Evolutionary conservation across 1,139 yeast species (phyloP).

Genomic region (Citeromyces hawaiiensis): DNA sequence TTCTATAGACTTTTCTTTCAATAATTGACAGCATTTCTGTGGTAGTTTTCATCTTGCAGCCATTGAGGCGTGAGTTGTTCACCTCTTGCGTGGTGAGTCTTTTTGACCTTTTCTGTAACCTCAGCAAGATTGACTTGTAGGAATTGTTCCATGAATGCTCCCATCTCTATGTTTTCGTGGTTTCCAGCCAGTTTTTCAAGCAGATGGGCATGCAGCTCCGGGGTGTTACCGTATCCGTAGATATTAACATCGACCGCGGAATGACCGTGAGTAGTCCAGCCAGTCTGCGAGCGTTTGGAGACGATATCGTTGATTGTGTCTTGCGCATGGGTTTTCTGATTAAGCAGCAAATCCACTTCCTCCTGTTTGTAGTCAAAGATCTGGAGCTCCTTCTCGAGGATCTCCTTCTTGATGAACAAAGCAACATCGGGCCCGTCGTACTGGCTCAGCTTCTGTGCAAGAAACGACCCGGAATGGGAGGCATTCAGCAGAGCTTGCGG

Average conservation of each 20-base stretch:
- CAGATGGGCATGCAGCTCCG: constrained; percentile 23
- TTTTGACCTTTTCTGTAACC: constrained; percentile 35
- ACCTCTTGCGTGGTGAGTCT: no score
- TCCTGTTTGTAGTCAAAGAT: constrained; percentile 35
- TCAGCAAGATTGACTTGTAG: constrained; percentile 38
- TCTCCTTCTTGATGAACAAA: constrained; percentile 32
- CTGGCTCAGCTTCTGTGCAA: constrained; percentile 25
- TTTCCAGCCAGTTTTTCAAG: constrained; percentile 51
- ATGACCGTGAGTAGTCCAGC: constrained; percentile 87
- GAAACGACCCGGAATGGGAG: constrained; percentile 60
- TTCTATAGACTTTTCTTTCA: no score
- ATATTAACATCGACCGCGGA: constrained; percentile 84
- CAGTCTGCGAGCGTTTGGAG: constrained; percentile 58
- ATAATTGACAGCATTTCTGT: neutral
- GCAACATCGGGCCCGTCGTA: constrained; percentile 18
- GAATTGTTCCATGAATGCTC: constrained; percentile 48
- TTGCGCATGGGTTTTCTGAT: constrained; percentile 16
- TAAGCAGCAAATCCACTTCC: constrained; percentile 26
- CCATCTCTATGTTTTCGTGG: constrained; percentile 77
- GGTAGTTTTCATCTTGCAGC: no score
- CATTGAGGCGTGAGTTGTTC: no score
- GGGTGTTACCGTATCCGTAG: constrained; percentile 53
- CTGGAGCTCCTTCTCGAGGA: constrained; percentile 47
- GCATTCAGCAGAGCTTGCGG: constrained; percentile 59
- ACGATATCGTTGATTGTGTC: constrained; percentile 45